Evolutionary conservation across 768 basidiomycete genomes (phyloP), one percentile per base, ranked within the genome.

Genomic region (Solioccasus polychromus): DNA sequence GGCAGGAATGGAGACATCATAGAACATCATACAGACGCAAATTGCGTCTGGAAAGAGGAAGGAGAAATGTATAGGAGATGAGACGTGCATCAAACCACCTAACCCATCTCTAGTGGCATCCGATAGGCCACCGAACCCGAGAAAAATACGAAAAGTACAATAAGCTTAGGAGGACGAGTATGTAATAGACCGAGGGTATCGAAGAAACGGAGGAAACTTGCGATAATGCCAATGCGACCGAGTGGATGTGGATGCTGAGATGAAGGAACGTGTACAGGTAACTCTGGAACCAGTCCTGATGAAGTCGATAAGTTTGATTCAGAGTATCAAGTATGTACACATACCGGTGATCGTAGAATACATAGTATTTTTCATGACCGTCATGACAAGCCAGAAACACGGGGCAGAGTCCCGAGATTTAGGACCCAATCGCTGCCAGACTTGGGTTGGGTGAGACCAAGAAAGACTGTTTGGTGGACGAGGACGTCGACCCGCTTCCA

Each of bases 401-500:
- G 48, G 19, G 46, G 48, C 9, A 25, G 50, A 23, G 30, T 24
- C 0, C 66, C 64, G 2, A 66, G 59, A 36, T 68, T 55, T n/a
- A 74, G 50, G 18, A 61, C 52, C 72, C 72, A 74, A 28, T 63
- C 58, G 12, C 61, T 35, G n/a, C 62, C 64, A 6, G 62, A 57
- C 42, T 63, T 62, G 37, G 62, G 58, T 44, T 69, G 72, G 6
- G 68, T 67, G 48, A 84, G 54, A 24, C 78, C 79, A 37, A 71
- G 71, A 60, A 83, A 84, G 43, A 80, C 58, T 22, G 77, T 75
- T 43, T 62, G 74, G 8, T 78, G 77, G 19, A 68, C 57, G 44
- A 84, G 62, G 26, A 79, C 58, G 48, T 85, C 83, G 38, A 83
- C 73, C 15, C 83, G 73, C 42, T 73, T 68, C 63, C 80, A 69